A percentile compares a stretch with the other conserved stretches of the same genome.
phyloP scores from a whole-genome alignment of 495 filamentous ascomycete species.

The Penicillium parvum region DNA sequence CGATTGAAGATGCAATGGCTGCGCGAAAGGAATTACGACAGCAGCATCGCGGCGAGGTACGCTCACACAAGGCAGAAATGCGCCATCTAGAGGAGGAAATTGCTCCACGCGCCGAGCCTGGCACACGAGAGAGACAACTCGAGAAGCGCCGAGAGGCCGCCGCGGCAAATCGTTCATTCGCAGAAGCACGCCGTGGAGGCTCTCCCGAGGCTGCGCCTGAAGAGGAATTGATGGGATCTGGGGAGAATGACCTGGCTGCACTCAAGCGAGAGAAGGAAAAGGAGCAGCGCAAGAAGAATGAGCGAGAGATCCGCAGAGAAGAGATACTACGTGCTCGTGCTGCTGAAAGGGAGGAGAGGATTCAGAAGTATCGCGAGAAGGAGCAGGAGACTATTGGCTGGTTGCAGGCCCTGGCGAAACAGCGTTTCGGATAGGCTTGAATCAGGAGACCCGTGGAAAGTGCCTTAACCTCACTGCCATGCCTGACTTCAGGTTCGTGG shows the following conservation, averaged over 20 bases:
- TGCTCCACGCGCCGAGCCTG: slow-evolving; percentile 75
- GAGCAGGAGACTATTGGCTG: slow-evolving; percentile 44
- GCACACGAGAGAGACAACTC: slow-evolving; percentile 76
- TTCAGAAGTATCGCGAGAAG: slow-evolving; percentile 41
- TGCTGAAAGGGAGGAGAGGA: slow-evolving; percentile 41
- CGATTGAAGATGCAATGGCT: slow-evolving; percentile 50
- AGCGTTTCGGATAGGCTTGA: slow-evolving; percentile 40
- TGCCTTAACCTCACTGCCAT: background rate
- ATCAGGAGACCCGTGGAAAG: background rate
- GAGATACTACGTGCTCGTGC: slow-evolving; percentile 39
- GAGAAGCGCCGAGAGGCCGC: slow-evolving; percentile 71
- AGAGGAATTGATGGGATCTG: slow-evolving; percentile 41
- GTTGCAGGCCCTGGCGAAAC: slow-evolving; percentile 42
- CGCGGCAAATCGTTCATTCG: slow-evolving; percentile 45
- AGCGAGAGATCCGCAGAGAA: slow-evolving; percentile 37
- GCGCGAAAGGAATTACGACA: slow-evolving; percentile 52
- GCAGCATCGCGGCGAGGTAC: slow-evolving; percentile 55
- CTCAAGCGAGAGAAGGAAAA: slow-evolving; percentile 39
- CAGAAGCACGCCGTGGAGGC: slow-evolving; percentile 34
- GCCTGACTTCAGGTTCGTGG: too few species aligned
- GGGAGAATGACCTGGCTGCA: slow-evolving; percentile 36
- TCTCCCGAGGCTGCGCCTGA: slow-evolving; percentile 42
- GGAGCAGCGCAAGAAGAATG: slow-evolving; percentile 42
- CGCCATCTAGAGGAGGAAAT: slow-evolving; percentile 62
- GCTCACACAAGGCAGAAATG: slow-evolving; percentile 31